Evolutionary conservation across 441 rosid species (phyloP), one percentile per base, ranked within the genome.

Genomic region (Macaranga tanarius): DNA sequence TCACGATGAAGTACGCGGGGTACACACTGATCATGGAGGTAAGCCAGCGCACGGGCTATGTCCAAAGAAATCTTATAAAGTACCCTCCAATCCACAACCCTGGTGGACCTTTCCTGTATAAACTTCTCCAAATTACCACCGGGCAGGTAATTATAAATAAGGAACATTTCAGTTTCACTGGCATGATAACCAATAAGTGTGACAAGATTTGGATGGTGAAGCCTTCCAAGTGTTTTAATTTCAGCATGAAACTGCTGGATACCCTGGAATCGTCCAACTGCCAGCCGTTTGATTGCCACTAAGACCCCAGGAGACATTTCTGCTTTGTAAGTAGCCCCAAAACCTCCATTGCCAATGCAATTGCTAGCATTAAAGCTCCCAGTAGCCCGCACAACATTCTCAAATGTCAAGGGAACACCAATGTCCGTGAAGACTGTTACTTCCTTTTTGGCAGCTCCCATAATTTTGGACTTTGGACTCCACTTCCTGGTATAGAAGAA

Each of bases 1-100:
- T 93, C 98, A 8, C 97, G 89, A 55, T 93, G 97, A 55, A 93
- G 90, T 70, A 93, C 93, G 7, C 93, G 92, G 26, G 97, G 95
- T 1, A 89, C 89, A 57, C 98, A 92, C 59, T 88, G 79, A 34
- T 90, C 90, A 17, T 93, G 96, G 17, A 90, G 90, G 87, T 93
- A 93, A 0, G 96, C 91, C 7, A 93, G 91, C 0, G 97, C 92
- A 52, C 89, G 86, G 9, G 95, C 96, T 31, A 92, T 84, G 61
- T 93, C 93, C 54, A 93, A 74, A 56, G 97, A 93, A 67, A 93
- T 93, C 83, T 88, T 92, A 83, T 92, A 88, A 72, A 92, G 86
- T 62, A 84, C 71, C 78, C 84, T 83, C 97, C 95, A 93, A 44
- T 85, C 84, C 55, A 73, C 79, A 51, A 87, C 82, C 62, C 85